A percentile compares a stretch with the other conserved stretches of the same genome.
Evolutionary conservation across 1,139 yeast genomes (phyloP).

Genomic region (Candida glucosophila): DNA sequence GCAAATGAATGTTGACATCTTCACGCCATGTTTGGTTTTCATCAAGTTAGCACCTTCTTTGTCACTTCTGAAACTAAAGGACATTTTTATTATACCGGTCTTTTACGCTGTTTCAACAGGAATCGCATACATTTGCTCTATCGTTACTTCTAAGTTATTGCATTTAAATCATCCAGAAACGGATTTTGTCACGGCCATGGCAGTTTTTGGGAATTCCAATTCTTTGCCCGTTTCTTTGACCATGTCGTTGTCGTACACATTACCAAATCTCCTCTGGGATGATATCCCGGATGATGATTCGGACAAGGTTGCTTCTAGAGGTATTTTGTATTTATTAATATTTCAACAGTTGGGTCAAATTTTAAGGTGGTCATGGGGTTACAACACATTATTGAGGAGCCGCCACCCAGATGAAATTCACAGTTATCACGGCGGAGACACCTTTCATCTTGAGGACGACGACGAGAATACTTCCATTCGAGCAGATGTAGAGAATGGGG

Average conservation of each 20-base stretch:
- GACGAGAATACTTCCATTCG: constrained; percentile 3
- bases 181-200: constrained; percentile 83
- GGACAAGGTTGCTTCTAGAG: constrained; percentile 73
- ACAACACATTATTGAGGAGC: constrained; percentile 57
- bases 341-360: constrained; percentile 84
- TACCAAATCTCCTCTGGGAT: constrained; percentile 71
- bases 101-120: constrained; percentile 58
- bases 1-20: constrained; percentile 64
- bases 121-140: constrained; percentile 51
- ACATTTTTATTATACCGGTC: constrained; percentile 66
- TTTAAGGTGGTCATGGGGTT: constrained; percentile 91
- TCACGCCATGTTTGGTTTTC: constrained; percentile 80
- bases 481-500: background rate
- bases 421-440: constrained; percentile 13
- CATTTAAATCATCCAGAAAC: constrained; percentile 54
- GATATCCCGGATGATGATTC: constrained; percentile 55
- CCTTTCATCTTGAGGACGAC: constrained; percentile 1
- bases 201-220: constrained; percentile 79
- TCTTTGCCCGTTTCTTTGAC: constrained; percentile 75
- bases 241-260: constrained; percentile 59
- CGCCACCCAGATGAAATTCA: constrained; percentile 36
- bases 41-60: constrained; percentile 71
- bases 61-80: constrained; percentile 57
- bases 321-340: constrained; percentile 65
- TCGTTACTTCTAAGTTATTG: constrained; percentile 37